Base-by-base conservation (phyloP, 2,329 filamentous ascomycete genomes). In the Stachybotrys chlorohalonatus region DNA sequence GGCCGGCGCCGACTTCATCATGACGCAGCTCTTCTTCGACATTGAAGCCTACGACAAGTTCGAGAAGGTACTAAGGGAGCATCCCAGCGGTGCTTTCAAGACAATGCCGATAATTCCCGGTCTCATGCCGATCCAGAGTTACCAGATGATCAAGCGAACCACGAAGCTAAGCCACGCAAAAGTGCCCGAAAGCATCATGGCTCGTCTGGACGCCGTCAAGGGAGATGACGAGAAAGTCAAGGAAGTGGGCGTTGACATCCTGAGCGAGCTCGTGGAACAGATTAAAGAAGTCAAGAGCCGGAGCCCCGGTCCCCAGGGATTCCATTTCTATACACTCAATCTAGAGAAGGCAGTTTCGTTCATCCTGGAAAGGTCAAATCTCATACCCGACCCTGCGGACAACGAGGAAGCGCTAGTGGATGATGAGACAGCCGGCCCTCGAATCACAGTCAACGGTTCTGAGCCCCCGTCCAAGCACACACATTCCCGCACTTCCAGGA, bases 21-120 rank as follows among this genome's bases (percentile, higher is more conserved):
- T 99, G 90, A 97, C 94, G 1, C 94, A 99, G 70, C 79, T 99
- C 8, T 97, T 96, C 72, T 99, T 96, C 70, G 91, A 97, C 66
- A 81, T 91, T 30, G 79, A 88, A 4, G 89, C 89, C 16, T 99
- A 95, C 67, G 81, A 85, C 54, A 76, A 76, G 39, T 97, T 95
- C 65, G 93, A 97, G 73, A 80, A 75, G 59, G 82, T 79, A 52
- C 70, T 99, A 60, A 79, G 91, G 57, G 82, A 86, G 53, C 90
- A 99, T 65, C 83, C 89, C 51, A 95, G 89, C 64, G 90, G 90
- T 4, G 80, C 82, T 3, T 96, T 99, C 74, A 89, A 89, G 72
- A 83, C 82, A 3, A 88, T 96, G 30, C 87, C 90, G 7, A 95
- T 99, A 61, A 89, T 99, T 54, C 93, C 94, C 0, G 94, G 94